Conservation (phyloP, 2,329 filamentous ascomycete genomes). For the Microsporum canis region DNA sequence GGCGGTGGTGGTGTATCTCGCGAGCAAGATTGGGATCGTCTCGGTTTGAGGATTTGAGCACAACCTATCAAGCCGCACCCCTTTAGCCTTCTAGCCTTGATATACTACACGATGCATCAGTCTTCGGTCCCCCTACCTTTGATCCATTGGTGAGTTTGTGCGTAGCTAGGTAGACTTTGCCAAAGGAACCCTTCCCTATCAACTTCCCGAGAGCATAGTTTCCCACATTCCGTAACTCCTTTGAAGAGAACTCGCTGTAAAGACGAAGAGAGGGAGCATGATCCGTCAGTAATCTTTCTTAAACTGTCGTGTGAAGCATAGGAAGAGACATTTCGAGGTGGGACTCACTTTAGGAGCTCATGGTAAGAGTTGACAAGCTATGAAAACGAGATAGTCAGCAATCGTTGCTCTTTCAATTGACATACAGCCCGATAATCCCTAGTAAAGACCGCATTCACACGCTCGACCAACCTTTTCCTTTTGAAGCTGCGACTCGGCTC, state of each 20-base stretch:
- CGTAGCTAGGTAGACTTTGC: conserved; percentile 89
- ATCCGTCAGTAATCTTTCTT: neutral
- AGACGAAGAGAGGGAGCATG: neutral
- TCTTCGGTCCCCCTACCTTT: conserved; percentile 50
- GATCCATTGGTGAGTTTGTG: conserved; percentile 98
- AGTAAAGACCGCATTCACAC: too few species aligned
- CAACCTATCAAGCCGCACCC: conserved; percentile 51
- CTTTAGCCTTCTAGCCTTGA: neutral
- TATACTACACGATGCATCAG: neutral
- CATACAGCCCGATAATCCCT: too few species aligned
- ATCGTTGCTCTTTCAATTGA: neutral
- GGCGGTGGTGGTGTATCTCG: conserved; percentile 96
- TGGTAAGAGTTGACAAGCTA: conserved; percentile 96
- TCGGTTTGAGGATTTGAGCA: conserved; percentile 95
- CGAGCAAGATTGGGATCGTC: conserved; percentile 89
- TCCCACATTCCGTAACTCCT: conserved; percentile 81
- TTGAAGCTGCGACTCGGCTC: conserved; percentile 46
- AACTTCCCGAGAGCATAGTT: conserved; percentile 87
- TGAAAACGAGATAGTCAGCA: conserved; percentile 9
- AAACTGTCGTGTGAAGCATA: neutral
- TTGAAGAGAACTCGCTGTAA: conserved; percentile 78
- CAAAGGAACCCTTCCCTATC: conserved; percentile 96
- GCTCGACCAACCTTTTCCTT: conserved; percentile 43
- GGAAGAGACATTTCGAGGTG: neutral
- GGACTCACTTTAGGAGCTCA: conserved; percentile 77